phyloP scores from a whole-genome alignment of 2,329 filamentous ascomycete species.

The Basipetospora sp. region DNA sequence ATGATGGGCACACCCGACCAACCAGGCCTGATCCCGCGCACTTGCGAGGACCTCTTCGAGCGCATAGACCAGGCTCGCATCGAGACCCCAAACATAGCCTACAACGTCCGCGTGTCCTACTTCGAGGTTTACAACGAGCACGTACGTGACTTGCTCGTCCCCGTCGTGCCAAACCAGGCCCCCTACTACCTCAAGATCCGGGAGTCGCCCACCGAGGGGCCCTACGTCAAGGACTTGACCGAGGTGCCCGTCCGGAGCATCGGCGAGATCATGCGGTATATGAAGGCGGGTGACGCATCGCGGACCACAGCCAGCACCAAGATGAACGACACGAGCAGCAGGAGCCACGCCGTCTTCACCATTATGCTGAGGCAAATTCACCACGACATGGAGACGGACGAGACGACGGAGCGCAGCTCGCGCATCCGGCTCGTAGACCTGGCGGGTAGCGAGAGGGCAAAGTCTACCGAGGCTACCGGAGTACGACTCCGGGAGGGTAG shows the following conservation, averaged over 20 bases:
- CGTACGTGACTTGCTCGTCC: slow-evolving; percentile 80
- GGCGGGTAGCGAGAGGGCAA: slow-evolving; percentile 86
- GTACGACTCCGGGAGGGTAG: slow-evolving; percentile 81
- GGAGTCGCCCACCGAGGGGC: slow-evolving; percentile 85
- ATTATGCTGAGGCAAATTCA: slow-evolving; percentile 97
- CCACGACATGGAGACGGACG: slow-evolving; percentile 91
- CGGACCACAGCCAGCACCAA: slow-evolving; percentile 87
- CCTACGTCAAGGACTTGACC: slow-evolving; percentile 91
- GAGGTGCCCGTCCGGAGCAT: slow-evolving; percentile 83
- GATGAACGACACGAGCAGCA: slow-evolving; percentile 97
- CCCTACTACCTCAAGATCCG: slow-evolving; percentile 93
- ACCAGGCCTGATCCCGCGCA: slow-evolving; percentile 83
- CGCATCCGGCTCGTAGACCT: slow-evolving; percentile 90
- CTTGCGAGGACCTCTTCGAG: slow-evolving; percentile 90
- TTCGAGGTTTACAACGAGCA: slow-evolving; percentile 99
- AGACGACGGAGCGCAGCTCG: slow-evolving; percentile 87
- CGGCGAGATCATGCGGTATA: slow-evolving; percentile 72
- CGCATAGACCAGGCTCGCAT: slow-evolving; percentile 65
- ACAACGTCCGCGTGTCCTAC: slow-evolving; percentile 93
- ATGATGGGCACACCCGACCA: slow-evolving; percentile 86
- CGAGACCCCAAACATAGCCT: slow-evolving; percentile 81
- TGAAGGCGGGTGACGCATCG: slow-evolving; percentile 77
- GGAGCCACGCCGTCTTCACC: slow-evolving; percentile 94
- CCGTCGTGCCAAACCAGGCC: slow-evolving; percentile 51
- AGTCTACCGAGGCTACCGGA: slow-evolving; percentile 87